Percentiles rank a stretch among this genome's conserved stretches.
Conservation (phyloP, 495 filamentous ascomycete species). For the Oidiodendron maius region DNA sequence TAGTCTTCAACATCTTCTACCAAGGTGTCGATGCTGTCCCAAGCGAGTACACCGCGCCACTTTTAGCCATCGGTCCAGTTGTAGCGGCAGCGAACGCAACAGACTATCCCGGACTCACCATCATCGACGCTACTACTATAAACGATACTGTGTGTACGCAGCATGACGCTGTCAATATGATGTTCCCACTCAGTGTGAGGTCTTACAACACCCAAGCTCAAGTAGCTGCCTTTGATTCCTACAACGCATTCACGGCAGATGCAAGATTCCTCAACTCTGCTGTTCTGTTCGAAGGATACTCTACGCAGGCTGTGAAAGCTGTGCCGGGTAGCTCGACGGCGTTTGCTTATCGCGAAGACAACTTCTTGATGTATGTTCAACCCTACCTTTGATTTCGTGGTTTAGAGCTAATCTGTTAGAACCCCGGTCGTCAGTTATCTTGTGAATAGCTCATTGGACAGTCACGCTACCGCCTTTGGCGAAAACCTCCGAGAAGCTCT, state of each 20-base stretch:
- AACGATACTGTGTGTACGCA: not conserved
- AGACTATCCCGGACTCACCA: not conserved
- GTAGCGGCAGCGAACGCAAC: no score
- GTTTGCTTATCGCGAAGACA: conserved; percentile 37
- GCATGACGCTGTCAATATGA: no score
- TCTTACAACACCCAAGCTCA: conserved; percentile 39
- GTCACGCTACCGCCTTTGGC: conserved; percentile 23
- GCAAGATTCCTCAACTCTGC: conserved; percentile 26
- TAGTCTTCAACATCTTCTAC: no score
- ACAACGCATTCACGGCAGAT: conserved; percentile 24
- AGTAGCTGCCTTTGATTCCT: conserved; percentile 32
- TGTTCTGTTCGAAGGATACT: conserved; percentile 53
- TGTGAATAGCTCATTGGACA: not conserved
- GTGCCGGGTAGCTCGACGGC: conserved; percentile 30
- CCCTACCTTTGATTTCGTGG: conserved; percentile 19
- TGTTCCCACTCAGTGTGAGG: conserved; percentile 42
- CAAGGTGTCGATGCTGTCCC: no score
- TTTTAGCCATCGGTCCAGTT: no score
- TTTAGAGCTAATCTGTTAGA: not conserved
- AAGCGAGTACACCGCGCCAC: no score
- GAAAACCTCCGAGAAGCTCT: conserved; percentile 39
- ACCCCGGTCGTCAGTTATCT: not conserved
- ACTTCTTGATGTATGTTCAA: conserved; percentile 39
- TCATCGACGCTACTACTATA: not conserved
- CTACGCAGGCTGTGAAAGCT: conserved; percentile 36